Percentiles rank a stretch among this genome's conserved stretches.
These are phyloP conservation scores for Auriscalpium orientale DNA, from an alignment of 768 basidiomycete genomes.

Conservation along the genomic window DNA sequence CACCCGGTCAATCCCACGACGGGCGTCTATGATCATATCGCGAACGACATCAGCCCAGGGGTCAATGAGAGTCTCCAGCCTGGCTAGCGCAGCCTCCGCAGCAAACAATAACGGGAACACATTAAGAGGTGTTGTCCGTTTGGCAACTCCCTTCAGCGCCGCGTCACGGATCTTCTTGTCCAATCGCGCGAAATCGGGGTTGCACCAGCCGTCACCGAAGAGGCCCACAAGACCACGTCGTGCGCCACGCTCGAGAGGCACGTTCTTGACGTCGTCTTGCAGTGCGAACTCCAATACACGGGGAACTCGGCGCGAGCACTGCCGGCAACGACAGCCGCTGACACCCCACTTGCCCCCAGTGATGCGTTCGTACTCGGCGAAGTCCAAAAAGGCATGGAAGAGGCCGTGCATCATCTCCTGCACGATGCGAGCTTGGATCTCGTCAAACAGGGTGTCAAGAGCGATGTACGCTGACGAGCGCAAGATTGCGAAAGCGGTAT, in stretches of 20 bases:
- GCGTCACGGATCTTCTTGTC: slow-evolving; percentile 56
- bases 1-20: slow-evolving; percentile 56
- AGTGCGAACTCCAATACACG: slow-evolving; percentile 79
- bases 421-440: slow-evolving; percentile 76
- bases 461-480: slow-evolving; percentile 76
- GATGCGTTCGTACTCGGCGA: slow-evolving; percentile 69
- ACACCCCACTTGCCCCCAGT: slow-evolving; percentile 75
- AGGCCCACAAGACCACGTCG: slow-evolving; percentile 71
- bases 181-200: slow-evolving; percentile 67
- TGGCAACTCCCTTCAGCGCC: slow-evolving; percentile 67
- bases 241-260: slow-evolving; percentile 60
- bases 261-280: slow-evolving; percentile 69
- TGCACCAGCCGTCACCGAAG: slow-evolving; percentile 88
- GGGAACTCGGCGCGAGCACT: slow-evolving; percentile 74
- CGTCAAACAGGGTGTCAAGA: slow-evolving; percentile 64
- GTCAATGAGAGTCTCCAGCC: slow-evolving; percentile 51
- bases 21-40: slow-evolving; percentile 59
- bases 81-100: slow-evolving; percentile 51
- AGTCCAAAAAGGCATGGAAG: slow-evolving; percentile 76
- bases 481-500: slow-evolving; percentile 86
- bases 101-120: slow-evolving; percentile 64
- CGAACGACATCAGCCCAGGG: slow-evolving; percentile 62
- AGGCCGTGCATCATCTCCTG: slow-evolving; percentile 89
- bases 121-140: slow-evolving; percentile 58
- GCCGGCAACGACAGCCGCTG: slow-evolving; percentile 77